Percentiles rank a stretch among this genome's conserved stretches.
These are phyloP conservation scores for Vishniacozyma victoriae DNA, from an alignment of 768 basidiomycete genomes.

Conservation along the genomic window DNA sequence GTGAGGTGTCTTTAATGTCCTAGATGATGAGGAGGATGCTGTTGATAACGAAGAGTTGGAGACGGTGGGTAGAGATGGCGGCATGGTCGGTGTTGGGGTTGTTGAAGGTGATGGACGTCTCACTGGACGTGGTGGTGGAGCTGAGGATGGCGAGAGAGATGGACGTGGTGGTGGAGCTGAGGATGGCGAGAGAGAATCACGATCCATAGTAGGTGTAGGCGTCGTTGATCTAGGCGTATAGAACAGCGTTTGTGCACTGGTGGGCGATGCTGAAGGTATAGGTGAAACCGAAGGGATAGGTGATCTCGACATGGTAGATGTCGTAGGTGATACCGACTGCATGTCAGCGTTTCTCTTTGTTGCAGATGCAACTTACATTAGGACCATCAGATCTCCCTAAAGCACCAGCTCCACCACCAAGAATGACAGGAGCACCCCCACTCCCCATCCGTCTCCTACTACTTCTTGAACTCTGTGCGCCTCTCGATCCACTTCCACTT, in stretches of 20 bases:
- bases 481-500: neutral
- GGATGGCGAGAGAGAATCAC: neutral
- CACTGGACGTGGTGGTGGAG: neutral
- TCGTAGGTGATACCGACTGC: too few species aligned
- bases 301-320: too few species aligned
- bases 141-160: neutral
- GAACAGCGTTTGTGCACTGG: too few species aligned
- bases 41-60: slow-evolving; percentile 27
- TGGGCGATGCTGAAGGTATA: too few species aligned
- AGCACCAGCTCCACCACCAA: slow-evolving; percentile 22
- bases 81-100: slow-evolving; percentile 2
- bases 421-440: slow-evolving; percentile 14
- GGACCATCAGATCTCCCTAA: too few species aligned
- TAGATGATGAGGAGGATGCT: slow-evolving; percentile 29
- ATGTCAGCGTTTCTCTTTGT: too few species aligned
- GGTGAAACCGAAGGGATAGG: too few species aligned
- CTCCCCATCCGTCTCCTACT: slow-evolving; percentile 17
- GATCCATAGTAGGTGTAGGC: neutral
- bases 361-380: too few species aligned
- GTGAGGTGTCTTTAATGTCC: slow-evolving; percentile 34
- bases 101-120: neutral
- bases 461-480: slow-evolving; percentile 4
- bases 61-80: neutral
- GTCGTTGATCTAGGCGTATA: neutral
- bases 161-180: neutral